phyloP scores from a whole-genome alignment of 768 basidiomycete genomes.

The Podaxis sp. region DNA sequence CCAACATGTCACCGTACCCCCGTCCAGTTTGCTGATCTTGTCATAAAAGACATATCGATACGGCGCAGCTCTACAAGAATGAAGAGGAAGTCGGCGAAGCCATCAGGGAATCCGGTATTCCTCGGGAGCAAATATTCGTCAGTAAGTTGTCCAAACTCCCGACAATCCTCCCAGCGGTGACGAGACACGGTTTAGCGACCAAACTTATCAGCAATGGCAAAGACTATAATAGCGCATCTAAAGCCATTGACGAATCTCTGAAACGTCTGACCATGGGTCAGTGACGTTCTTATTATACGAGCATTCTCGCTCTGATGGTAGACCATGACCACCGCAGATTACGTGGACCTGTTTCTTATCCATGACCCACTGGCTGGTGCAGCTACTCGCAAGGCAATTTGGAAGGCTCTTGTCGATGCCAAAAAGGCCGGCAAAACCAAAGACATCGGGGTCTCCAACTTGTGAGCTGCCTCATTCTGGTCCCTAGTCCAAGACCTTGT shows the following conservation, averaged over 20 bases:
- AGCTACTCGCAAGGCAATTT: constrained; percentile 63
- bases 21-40: constrained; percentile 22
- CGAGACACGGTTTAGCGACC: constrained; percentile 3
- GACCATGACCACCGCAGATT: constrained; percentile 16
- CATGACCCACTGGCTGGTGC: constrained; percentile 66
- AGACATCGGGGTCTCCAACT: constrained; percentile 78
- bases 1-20: background rate
- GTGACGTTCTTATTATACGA: background rate
- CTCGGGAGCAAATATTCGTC: constrained; percentile 12
- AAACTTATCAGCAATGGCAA: constrained; percentile 3
- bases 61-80: constrained; percentile 14
- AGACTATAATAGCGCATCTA: constrained; percentile 6
- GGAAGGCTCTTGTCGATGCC: constrained; percentile 60
- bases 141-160: constrained; percentile 7
- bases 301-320: background rate
- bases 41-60: constrained; percentile 11
- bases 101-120: constrained; percentile 10
- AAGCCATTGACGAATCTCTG: constrained; percentile 12
- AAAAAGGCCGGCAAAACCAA: constrained; percentile 58
- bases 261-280: constrained; percentile 12
- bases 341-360: constrained; percentile 65
- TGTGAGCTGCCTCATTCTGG: constrained; percentile 36
- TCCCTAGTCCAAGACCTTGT: background rate
- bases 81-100: constrained; percentile 13
- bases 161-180: background rate